Base-by-base conservation (phyloP, 2,329 filamentous ascomycete species). In the Trichocomaceae sp. region DNA sequence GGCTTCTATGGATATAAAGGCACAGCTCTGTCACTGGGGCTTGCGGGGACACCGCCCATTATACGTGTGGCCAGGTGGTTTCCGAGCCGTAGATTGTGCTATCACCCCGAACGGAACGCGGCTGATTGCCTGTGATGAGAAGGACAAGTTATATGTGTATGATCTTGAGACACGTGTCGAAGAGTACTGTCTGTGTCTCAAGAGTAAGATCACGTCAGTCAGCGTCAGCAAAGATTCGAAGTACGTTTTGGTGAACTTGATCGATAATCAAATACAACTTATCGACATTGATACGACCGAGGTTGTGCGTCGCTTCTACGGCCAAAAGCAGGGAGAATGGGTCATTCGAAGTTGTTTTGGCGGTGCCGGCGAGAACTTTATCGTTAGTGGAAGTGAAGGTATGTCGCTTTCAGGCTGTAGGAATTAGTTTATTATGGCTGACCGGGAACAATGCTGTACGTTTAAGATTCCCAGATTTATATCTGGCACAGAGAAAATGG, bases 401-500 rank as follows among this genome's bases (percentile, higher is more conserved):
- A 75, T 64, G 77, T 63, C 6, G 19, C 37, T 41, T 10, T 35
- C 22, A n/a, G 9, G 6, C 17, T 17, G 10, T 9, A 29, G 2
- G 26, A 10, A 29, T 8, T 29, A 9, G 26, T 8, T 29, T 10
- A 8, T 26, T 23, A 9, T 31, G 37, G 35, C 41, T 52, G 20
- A 52, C 49, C 3, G 10, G 6, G 1, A n/a, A 20, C 29, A 3
- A 8, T 10, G 3, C 31, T 35, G 12, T 35, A 39, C 22, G 12
- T 33, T 10, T 61, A 85, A n/a, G 83, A 86, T 69, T 82, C 82
- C 2, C 79, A 81, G 54, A 81, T 97, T 42, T 86, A 90, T 67
- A 88, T 99, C 58, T 97, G 91, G 90, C 88, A 96, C 69, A 93
- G 90, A 69, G 86, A 85, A 55, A 89, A 87, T 35, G 90, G 89